phyloP scores from a whole-genome alignment of 306 rosid genomes.

The Astragalus glycyphyllos region DNA sequence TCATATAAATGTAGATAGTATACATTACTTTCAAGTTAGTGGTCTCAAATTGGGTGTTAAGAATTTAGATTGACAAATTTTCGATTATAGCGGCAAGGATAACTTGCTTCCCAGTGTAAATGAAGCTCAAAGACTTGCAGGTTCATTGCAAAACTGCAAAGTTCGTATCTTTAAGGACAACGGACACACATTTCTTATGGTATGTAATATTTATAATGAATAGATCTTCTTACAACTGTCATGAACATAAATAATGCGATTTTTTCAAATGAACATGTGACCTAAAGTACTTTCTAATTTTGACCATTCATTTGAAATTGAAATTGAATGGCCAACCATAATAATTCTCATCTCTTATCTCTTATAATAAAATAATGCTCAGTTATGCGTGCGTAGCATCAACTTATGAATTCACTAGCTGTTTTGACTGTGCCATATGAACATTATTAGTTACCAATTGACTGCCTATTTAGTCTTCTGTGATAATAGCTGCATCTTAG shows the following conservation, averaged over 20 bases:
- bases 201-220: conserved; percentile 64
- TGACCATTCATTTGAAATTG: conserved; percentile 1
- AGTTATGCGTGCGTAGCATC: background rate
- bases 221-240: conserved; percentile 12
- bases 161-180: conserved; percentile 73
- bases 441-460: conserved; percentile 7
- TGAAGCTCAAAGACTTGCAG: conserved; percentile 73
- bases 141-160: conserved; percentile 61
- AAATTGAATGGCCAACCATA: background rate
- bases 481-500: conserved; percentile 6
- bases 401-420: conserved; percentile 9
- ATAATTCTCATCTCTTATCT: background rate
- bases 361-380: conserved; percentile 1
- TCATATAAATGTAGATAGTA: conserved; percentile 11
- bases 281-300: conserved; percentile 19
- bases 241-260: background rate
- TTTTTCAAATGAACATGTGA: background rate
- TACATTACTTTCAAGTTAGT: conserved; percentile 38
- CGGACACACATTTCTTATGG: conserved; percentile 96
- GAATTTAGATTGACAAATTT: conserved; percentile 42
- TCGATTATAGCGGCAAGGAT: conserved; percentile 80
- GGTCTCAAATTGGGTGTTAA: conserved; percentile 17
- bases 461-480: conserved; percentile 22
- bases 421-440: background rate
- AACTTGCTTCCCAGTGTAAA: conserved; percentile 86